Evolutionary conservation across 257 asterid species (phyloP).

Genomic region (Voacanga thouarsii): DNA sequence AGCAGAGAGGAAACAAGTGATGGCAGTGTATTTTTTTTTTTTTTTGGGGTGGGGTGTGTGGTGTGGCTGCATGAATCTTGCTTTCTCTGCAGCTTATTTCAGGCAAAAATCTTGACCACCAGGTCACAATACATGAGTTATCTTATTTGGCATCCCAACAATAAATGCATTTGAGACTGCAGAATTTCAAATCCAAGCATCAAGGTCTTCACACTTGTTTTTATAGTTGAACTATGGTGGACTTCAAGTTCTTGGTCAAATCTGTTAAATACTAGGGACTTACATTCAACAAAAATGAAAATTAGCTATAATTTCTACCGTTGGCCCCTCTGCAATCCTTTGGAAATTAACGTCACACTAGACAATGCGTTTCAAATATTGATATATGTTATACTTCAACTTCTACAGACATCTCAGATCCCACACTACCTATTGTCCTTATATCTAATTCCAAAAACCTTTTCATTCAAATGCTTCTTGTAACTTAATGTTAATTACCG

Average conservation of each 20-base stretch:
- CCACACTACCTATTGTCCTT: not conserved
- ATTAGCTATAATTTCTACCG: not conserved
- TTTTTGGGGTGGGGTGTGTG: not conserved
- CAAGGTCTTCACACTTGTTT: not conserved
- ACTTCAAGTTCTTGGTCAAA: not conserved
- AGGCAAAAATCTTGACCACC: not conserved
- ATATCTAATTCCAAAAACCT: not conserved
- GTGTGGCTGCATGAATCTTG: not conserved
- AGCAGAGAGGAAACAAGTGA: constrained; percentile 9
- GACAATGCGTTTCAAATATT: not conserved
- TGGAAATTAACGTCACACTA: not conserved
- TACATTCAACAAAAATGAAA: not conserved
- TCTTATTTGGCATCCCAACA: not conserved
- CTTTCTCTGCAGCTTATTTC: not conserved
- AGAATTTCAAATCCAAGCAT: not conserved
- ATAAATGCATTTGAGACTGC: not conserved
- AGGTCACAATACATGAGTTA: not conserved
- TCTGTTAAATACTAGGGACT: not conserved
- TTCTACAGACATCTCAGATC: not conserved
- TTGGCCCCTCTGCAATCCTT: not conserved
- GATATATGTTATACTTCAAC: too few species aligned
- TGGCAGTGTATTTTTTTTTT: not conserved
- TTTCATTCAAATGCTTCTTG: not conserved
- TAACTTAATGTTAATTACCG: not conserved
- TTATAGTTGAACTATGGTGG: not conserved